Evolutionary conservation across 305 asterid genomes (phyloP).

Genomic region (Plantago coronopus): DNA sequence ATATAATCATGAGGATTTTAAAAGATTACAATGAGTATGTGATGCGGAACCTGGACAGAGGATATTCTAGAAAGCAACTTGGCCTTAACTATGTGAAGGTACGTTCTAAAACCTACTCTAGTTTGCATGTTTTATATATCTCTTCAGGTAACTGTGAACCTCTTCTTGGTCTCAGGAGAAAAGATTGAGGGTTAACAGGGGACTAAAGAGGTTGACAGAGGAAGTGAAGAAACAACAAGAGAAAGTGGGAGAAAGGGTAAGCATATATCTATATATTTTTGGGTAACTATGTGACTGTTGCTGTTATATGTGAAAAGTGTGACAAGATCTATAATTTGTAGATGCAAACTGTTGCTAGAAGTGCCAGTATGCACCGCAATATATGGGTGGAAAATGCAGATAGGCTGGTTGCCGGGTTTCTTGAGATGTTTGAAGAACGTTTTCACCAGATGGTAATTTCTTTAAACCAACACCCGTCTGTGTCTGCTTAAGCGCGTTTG

Average conservation of each 20-base stretch:
- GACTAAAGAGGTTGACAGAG: conserved; percentile 50
- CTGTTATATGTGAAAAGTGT: neutral
- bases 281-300: neutral
- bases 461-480: neutral
- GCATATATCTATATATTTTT: neutral
- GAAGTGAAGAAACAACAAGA: conserved; percentile 70
- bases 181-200: conserved; percentile 55
- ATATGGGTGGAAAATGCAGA: conserved; percentile 69
- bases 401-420: conserved; percentile 64
- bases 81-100: conserved; percentile 68
- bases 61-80: conserved; percentile 62
- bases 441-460: conserved; percentile 28
- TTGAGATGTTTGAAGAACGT: conserved; percentile 64
- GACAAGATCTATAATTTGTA: conserved; percentile 24
- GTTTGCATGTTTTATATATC: no score
- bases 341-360: conserved; percentile 55
- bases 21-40: conserved; percentile 69
- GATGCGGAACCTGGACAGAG: conserved; percentile 69
- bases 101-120: neutral
- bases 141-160: conserved; percentile 8
- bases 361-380: conserved; percentile 40
- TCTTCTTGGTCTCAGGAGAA: conserved; percentile 40
- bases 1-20: conserved; percentile 58
- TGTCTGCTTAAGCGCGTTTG: no score
- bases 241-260: conserved; percentile 63